Percentiles rank a stretch among this genome's conserved stretches.
Evolutionary conservation across 2,329 filamentous ascomycete genomes (phyloP).

Genomic region (Tolypocladium endophyticum): DNA sequence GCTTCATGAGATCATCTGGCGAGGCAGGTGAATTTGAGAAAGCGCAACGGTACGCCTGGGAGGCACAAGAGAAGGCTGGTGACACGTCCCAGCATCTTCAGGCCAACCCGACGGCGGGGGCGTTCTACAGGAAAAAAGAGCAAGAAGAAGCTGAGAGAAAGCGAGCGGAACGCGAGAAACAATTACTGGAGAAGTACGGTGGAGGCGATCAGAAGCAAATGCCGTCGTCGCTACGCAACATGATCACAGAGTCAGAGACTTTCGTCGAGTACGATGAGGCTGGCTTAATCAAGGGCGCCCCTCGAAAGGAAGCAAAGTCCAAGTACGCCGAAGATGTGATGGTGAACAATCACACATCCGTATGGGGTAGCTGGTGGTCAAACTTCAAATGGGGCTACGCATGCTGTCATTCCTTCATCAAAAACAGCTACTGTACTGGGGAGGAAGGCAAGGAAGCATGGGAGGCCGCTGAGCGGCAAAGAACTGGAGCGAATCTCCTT

Average conservation of each 20-base stretch:
- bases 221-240: constrained; percentile 52
- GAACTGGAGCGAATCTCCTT: constrained; percentile 33
- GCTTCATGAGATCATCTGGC: constrained; percentile 78
- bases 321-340: constrained; percentile 87
- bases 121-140: constrained; percentile 73
- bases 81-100: constrained; percentile 80
- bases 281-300: constrained; percentile 80
- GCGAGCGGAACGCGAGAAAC: constrained; percentile 56
- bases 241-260: constrained; percentile 68
- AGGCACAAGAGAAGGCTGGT: constrained; percentile 74
- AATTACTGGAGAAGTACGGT: constrained; percentile 75
- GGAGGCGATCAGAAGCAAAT: constrained; percentile 45
- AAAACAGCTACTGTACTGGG: constrained; percentile 96
- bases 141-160: constrained; percentile 60
- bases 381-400: constrained; percentile 93
- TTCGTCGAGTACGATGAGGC: constrained; percentile 94
- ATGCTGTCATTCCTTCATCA: constrained; percentile 87
- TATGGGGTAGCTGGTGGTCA: constrained; percentile 97
- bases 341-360: constrained; percentile 81
- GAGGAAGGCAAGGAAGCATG: constrained; percentile 76
- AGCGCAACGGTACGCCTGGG: constrained; percentile 88
- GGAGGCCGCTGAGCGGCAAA: constrained; percentile 59
- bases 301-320: constrained; percentile 65
- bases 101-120: constrained; percentile 90
- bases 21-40: constrained; percentile 89